These are phyloP conservation scores for Reutealis trisperma DNA, from an alignment of 345 rosid species.

Conservation along the genomic window DNA sequence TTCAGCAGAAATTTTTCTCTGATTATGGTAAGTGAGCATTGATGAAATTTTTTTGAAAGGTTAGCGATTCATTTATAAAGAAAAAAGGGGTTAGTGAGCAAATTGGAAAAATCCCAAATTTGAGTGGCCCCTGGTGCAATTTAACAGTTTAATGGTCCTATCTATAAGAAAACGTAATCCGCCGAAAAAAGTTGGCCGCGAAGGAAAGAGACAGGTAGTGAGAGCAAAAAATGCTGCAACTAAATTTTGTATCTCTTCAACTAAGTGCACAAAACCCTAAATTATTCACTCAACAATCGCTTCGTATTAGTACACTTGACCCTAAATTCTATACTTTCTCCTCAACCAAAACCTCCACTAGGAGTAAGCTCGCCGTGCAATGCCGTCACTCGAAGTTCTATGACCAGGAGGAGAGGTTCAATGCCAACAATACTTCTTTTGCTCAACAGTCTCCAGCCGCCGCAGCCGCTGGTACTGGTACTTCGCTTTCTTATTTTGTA, in stretches of 20 bases:
- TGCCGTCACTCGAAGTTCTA: slow-evolving; percentile 65
- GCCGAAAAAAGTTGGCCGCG: background rate
- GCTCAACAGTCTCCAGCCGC: slow-evolving; percentile 10
- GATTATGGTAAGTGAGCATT: too few species aligned
- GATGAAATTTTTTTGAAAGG: too few species aligned
- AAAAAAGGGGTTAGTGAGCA: too few species aligned
- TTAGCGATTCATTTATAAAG: too few species aligned
- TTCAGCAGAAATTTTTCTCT: too few species aligned
- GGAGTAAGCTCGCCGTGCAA: slow-evolving; percentile 37
- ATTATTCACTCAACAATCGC: background rate
- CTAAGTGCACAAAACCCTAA: slow-evolving; percentile 37
- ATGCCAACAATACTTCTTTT: slow-evolving; percentile 25
- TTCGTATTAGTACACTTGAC: slow-evolving; percentile 10
- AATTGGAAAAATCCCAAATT: too few species aligned
- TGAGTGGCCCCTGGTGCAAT: too few species aligned
- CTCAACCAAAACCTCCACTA: slow-evolving; percentile 16
- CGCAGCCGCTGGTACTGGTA: slow-evolving; percentile 26
- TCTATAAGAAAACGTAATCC: background rate
- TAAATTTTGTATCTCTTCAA: slow-evolving; percentile 23
- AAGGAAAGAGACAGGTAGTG: background rate
- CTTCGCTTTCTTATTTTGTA: background rate
- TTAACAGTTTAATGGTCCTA: background rate
- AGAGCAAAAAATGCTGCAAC: slow-evolving; percentile 40
- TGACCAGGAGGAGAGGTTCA: slow-evolving; percentile 30
- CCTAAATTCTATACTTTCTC: slow-evolving; percentile 25